A percentile compares a stretch with the other conserved stretches of the same genome.
Conservation (phyloP, 1,284 basidiomycete genomes). For the Pholiota adiposa region DNA sequence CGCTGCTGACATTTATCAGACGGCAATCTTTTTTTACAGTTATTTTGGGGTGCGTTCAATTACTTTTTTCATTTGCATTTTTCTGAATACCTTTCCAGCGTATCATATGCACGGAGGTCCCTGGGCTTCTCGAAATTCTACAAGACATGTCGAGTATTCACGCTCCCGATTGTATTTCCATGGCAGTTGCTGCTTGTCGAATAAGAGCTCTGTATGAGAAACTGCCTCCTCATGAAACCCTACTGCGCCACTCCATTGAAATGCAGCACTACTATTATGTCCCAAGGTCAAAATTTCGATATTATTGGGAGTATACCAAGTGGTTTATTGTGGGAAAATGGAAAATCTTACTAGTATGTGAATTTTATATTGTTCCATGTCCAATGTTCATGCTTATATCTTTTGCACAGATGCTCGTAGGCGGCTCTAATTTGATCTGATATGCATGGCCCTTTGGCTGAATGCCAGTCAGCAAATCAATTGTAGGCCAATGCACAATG, state of each 20-base stretch:
- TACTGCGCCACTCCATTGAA: neutral
- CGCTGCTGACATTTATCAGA: slow-evolving; percentile 8
- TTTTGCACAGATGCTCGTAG: too few relatives aligned
- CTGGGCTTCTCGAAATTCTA: slow-evolving; percentile 7
- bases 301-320: neutral
- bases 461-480: too few relatives aligned
- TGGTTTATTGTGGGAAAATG: neutral
- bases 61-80: too few relatives aligned
- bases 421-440: too few relatives aligned
- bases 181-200: neutral
- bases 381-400: too few relatives aligned
- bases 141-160: slow-evolving; percentile 13
- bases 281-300: neutral
- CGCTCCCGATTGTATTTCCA: slow-evolving; percentile 5
- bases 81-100: too few relatives aligned
- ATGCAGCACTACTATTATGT: neutral
- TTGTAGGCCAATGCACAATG: too few relatives aligned
- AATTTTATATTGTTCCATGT: too few relatives aligned
- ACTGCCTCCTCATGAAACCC: neutral
- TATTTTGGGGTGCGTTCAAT: too few relatives aligned
- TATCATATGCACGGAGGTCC: neutral
- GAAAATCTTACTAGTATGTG: too few relatives aligned
- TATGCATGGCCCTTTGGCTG: too few relatives aligned
- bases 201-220: neutral
- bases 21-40: neutral